Percentiles rank a stretch among this genome's conserved stretches.
Conservation (phyloP, 2,329 filamentous ascomycete species). For the Peltaster fructicola region DNA sequence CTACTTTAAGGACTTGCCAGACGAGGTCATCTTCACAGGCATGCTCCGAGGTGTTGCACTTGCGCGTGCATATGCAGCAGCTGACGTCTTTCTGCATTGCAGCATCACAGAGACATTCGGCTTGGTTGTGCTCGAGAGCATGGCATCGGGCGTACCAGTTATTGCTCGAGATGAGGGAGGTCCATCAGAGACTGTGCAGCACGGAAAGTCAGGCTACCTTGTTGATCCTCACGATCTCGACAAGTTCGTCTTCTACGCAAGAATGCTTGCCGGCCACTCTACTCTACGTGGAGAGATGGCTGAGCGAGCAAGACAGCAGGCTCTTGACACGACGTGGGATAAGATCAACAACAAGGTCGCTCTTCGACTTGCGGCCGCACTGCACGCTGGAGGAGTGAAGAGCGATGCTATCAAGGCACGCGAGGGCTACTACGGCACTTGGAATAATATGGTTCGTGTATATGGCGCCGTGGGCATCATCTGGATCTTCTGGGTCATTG, state of each 20-base stretch:
- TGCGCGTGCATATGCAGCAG: constrained; percentile 49
- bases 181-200: constrained; percentile 46
- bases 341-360: constrained; percentile 55
- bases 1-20: constrained; percentile 38
- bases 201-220: constrained; percentile 43
- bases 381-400: constrained; percentile 9
- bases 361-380: constrained; percentile 39
- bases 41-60: constrained; percentile 44
- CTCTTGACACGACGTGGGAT: constrained; percentile 50
- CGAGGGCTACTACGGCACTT: constrained; percentile 13
- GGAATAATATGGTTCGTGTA: constrained; percentile 12
- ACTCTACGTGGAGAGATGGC: constrained; percentile 30
- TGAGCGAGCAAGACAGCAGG: constrained; percentile 34
- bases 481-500: constrained; percentile 21
- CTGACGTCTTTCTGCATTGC: constrained; percentile 54
- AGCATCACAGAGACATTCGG: constrained; percentile 57
- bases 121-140: constrained; percentile 50
- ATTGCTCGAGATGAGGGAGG: constrained; percentile 53
- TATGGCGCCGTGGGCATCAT: constrained; percentile 18
- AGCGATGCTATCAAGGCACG: constrained; percentile 6
- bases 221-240: constrained; percentile 42
- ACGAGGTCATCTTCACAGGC: constrained; percentile 48
- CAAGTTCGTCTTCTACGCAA: constrained; percentile 37
- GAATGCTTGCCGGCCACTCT: constrained; percentile 31
- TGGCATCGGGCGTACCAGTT: constrained; percentile 53